These are phyloP conservation scores for Blastobotrys terrestris DNA, from an alignment of 805 yeast genomes.

Conservation along the genomic window DNA sequence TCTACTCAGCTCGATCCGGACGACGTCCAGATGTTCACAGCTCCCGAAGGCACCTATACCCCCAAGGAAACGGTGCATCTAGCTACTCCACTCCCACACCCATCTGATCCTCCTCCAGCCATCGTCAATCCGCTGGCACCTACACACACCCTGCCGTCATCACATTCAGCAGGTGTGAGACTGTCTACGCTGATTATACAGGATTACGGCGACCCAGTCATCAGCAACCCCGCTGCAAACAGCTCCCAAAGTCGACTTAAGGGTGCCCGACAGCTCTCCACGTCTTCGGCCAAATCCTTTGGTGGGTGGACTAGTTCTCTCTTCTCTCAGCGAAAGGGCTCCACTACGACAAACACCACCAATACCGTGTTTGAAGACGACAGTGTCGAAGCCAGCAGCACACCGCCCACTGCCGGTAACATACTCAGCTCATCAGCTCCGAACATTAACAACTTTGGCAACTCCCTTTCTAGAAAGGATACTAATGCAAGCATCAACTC, in stretches of 20 bases:
- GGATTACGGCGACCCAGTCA: not conserved
- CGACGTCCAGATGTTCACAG: slow-evolving; percentile 20
- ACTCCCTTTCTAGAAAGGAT: slow-evolving; percentile 1
- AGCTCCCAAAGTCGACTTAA: not conserved
- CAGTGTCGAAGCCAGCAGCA: not conserved
- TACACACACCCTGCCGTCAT: slow-evolving; percentile 25
- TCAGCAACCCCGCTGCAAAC: not conserved
- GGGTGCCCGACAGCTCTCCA: slow-evolving; percentile 2
- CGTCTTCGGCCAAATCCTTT: slow-evolving; percentile 11
- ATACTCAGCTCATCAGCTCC: slow-evolving; percentile 3
- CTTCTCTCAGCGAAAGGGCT: slow-evolving; percentile 4
- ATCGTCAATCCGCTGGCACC: slow-evolving; percentile 34
- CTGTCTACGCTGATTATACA: slow-evolving; percentile 1
- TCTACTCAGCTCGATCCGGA: slow-evolving; percentile 18
- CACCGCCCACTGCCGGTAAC: not conserved
- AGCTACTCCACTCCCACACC: slow-evolving; percentile 36
- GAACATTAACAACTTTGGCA: slow-evolving; percentile 2
- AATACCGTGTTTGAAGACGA: slow-evolving; percentile 2
- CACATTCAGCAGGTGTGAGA: slow-evolving; percentile 20
- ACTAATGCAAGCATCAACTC: slow-evolving; percentile 1
- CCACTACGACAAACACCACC: slow-evolving; percentile 3
- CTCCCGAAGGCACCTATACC: slow-evolving; percentile 31
- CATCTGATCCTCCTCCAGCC: slow-evolving; percentile 30
- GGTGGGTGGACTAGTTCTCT: slow-evolving; percentile 17
- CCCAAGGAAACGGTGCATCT: slow-evolving; percentile 27